A percentile compares a stretch with the other conserved stretches of the same genome.
Evolutionary conservation across 2,329 filamentous ascomycete species (phyloP).

Genomic region (Ophiostoma sp.): DNA sequence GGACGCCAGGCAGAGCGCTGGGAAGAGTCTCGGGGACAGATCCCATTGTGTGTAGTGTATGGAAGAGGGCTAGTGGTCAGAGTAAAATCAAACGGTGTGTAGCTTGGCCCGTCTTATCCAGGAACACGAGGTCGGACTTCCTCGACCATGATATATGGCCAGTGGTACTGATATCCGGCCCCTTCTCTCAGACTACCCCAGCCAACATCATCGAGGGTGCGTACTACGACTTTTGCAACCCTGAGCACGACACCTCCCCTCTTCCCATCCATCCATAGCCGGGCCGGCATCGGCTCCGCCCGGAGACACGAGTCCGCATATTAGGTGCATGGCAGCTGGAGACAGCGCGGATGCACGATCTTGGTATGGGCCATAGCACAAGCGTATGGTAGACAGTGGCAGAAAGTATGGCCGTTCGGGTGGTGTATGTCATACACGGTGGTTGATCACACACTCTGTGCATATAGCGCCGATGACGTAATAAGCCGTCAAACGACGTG

Average conservation of each 20-base stretch:
- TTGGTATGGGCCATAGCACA: background rate
- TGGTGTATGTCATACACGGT: background rate
- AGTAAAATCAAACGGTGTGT: background rate
- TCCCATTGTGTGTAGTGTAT: background rate
- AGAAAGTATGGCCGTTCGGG: background rate
- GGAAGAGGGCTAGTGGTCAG: background rate
- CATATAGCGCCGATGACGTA: slow-evolving; percentile 12
- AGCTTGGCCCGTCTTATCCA: too few relatives aligned
- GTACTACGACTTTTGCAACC: slow-evolving; percentile 8
- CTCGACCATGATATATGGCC: background rate
- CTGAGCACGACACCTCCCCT: slow-evolving; percentile 9
- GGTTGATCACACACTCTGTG: slow-evolving; percentile 4
- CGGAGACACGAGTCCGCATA: slow-evolving; percentile 5
- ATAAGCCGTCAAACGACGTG: slow-evolving; percentile 7
- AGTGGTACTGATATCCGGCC: slow-evolving; percentile 5
- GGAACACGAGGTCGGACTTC: background rate
- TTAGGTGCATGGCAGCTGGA: background rate
- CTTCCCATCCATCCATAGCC: background rate
- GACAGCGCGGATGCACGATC: background rate
- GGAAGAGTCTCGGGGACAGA: slow-evolving; percentile 4
- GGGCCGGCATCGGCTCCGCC: slow-evolving; percentile 5
- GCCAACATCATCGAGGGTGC: background rate
- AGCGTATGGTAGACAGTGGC: too few relatives aligned
- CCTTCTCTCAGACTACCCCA: background rate
- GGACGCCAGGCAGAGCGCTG: background rate